A percentile compares a stretch with the other conserved stretches of the same genome.
These are phyloP conservation scores for Metschnikowia kunwiensis DNA, from an alignment of 805 yeast genomes.

Conservation along the genomic window DNA sequence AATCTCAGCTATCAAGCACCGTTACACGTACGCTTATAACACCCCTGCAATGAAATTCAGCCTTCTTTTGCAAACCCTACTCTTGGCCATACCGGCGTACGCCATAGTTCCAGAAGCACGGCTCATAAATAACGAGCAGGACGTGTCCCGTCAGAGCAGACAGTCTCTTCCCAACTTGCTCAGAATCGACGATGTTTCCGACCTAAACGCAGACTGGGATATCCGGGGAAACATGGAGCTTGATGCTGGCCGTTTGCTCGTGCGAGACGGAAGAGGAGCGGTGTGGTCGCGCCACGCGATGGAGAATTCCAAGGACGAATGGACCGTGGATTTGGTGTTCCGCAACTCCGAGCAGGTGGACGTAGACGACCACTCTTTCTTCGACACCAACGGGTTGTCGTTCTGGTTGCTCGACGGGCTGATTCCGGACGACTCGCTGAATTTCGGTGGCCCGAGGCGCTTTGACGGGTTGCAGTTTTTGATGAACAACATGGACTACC, in stretches of 20 bases:
- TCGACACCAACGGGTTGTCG: conserved; percentile 51
- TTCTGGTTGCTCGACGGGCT: conserved; percentile 48
- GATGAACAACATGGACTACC: conserved; percentile 48
- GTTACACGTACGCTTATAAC: neutral
- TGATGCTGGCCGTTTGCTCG: conserved; percentile 51
- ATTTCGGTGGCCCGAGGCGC: conserved; percentile 51
- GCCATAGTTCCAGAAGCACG: conserved; percentile 19
- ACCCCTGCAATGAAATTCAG: conserved; percentile 2
- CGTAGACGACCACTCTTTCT: conserved; percentile 26
- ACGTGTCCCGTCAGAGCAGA: conserved; percentile 8
- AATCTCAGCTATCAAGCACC: neutral
- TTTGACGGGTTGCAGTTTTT: conserved; percentile 66
- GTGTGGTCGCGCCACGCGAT: conserved; percentile 39
- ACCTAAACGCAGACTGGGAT: conserved; percentile 38
- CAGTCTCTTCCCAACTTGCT: conserved; percentile 40
- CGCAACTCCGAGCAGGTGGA: conserved; percentile 51
- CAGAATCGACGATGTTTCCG: conserved; percentile 22
- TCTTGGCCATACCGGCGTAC: conserved; percentile 8
- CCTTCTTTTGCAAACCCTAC: neutral
- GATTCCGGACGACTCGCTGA: conserved; percentile 25
- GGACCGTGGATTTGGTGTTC: conserved; percentile 61
- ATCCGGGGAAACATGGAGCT: conserved; percentile 37
- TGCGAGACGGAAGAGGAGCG: conserved; percentile 38
- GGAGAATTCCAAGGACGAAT: conserved; percentile 31
- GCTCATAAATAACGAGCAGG: conserved; percentile 9